These are phyloP conservation scores for Aleurites moluccanus DNA, from an alignment of 441 rosid genomes.

Conservation along the genomic window DNA sequence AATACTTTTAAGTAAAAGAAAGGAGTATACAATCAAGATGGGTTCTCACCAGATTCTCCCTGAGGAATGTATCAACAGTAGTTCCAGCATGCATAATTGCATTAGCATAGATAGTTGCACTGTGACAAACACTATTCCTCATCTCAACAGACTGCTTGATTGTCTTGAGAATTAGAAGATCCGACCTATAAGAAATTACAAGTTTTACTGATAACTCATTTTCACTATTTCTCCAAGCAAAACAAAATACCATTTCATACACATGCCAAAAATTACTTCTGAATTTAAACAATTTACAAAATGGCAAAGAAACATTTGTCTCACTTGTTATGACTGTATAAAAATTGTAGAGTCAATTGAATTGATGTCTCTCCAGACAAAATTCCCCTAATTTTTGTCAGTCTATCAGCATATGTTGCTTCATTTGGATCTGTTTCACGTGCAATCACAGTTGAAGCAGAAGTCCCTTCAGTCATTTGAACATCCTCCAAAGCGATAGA, in stretches of 20 bases:
- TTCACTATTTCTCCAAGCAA: background rate
- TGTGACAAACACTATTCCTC: constrained; percentile 97
- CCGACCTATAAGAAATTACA: constrained; percentile 55
- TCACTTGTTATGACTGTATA: constrained; percentile 94
- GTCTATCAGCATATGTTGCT: constrained; percentile 69
- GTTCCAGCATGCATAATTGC: constrained; percentile 99
- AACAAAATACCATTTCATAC: background rate
- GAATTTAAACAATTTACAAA: background rate
- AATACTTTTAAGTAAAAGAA: constrained; percentile 1
- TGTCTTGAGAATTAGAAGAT: constrained; percentile 86
- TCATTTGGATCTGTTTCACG: constrained; percentile 63
- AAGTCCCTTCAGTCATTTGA: constrained; percentile 75
- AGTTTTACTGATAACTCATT: background rate
- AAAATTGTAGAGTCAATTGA: constrained; percentile 83
- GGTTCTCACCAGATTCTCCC: constrained; percentile 79
- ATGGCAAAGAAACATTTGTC: constrained; percentile 12
- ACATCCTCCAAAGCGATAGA: constrained; percentile 57
- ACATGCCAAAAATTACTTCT: background rate
- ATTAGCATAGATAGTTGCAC: constrained; percentile 96
- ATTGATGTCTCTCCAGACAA: constrained; percentile 96
- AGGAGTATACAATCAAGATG: constrained; percentile 3
- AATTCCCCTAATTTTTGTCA: constrained; percentile 78
- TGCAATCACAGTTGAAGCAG: constrained; percentile 38
- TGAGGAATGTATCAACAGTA: constrained; percentile 90
- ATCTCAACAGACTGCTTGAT: constrained; percentile 97